Base-by-base conservation (phyloP, 495 filamentous ascomycete species). In the Penicillium ucsense region DNA sequence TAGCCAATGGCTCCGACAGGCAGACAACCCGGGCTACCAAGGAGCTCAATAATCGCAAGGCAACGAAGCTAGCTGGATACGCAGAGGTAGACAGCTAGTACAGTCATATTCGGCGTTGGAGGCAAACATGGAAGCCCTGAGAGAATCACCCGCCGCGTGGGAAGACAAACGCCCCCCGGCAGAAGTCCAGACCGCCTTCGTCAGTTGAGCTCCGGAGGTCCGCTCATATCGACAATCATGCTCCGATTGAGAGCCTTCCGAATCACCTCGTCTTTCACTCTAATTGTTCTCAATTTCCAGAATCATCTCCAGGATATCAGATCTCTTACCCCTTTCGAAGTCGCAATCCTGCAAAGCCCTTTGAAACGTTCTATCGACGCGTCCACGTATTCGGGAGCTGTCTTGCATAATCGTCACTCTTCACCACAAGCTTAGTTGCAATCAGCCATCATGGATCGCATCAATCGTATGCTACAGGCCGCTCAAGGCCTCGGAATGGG, bases 401-500 rank as follows among this genome's bases (percentile, higher is more conserved):
- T 61, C 42, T 41, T 52, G 50, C 45, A 31, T 32, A 51, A 44
- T 48, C 50, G 34, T 56, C 38, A 42, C 49, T 48, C 51, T 39
- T 58, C 46, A 45, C 43, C 52, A 43, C 50, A 41, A 38, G 32
- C 45, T 46, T 44, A 55, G 53, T 53, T 63, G 47, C 43, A 36
- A 39, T 48, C 46, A 54, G 45, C 45, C 57, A 49, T 38, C 49
- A 95, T 95, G 89, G 88, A 95, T 62, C 85, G 89, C 57, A 81
- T 94, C 60, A 84, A 83, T 61, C 76, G 84, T 57, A 83, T 95
- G 81, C 76, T 95, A 48, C 77, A 83, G 57, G 79, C 80, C 52
- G 85, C 84, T 59, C 83, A 85, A 57, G 81, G 82, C 66, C 86
- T 94, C 81, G 81, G 81, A 46, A 81, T 86, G 59, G 76, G 74